Evolutionary conservation across 352 stramenopile genomes (phyloP).

Genomic region (Phytophthora europaea): DNA sequence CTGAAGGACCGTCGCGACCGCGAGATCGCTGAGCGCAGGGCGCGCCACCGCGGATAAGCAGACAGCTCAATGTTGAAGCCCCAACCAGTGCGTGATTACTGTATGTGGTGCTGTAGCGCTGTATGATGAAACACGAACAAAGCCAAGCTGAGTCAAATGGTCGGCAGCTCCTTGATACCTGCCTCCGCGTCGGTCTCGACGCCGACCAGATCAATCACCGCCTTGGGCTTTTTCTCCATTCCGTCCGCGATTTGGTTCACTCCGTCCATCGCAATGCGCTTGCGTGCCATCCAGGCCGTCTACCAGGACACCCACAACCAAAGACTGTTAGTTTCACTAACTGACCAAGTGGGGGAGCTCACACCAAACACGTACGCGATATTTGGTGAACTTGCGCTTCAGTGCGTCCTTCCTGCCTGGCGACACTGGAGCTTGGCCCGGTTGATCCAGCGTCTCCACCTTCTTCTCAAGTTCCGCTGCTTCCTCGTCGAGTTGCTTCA

Average conservation of each 20-base stretch:
- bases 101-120: background rate
- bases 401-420: constrained; percentile 71
- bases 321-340: background rate
- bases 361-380: constrained; percentile 52
- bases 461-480: constrained; percentile 52
- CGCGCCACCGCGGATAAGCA: constrained; percentile 28
- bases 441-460: constrained; percentile 55
- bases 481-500: constrained; percentile 62
- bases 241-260: constrained; percentile 84
- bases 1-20: constrained; percentile 63
- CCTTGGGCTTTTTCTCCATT: constrained; percentile 87
- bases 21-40: constrained; percentile 44
- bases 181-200: constrained; percentile 80
- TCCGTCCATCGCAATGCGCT: constrained; percentile 82
- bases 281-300: constrained; percentile 77
- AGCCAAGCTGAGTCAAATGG: constrained; percentile 56
- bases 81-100: background rate
- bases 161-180: constrained; percentile 73
- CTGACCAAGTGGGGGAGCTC: background rate
- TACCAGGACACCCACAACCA: constrained; percentile 27
- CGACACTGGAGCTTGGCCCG: constrained; percentile 52
- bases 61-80: background rate
- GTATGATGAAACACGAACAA: constrained; percentile 13
- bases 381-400: constrained; percentile 74
- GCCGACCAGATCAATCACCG: constrained; percentile 63